These are phyloP conservation scores for Rauvolfia tetraphylla DNA, from an alignment of 257 asterid genomes.

Conservation along the genomic window DNA sequence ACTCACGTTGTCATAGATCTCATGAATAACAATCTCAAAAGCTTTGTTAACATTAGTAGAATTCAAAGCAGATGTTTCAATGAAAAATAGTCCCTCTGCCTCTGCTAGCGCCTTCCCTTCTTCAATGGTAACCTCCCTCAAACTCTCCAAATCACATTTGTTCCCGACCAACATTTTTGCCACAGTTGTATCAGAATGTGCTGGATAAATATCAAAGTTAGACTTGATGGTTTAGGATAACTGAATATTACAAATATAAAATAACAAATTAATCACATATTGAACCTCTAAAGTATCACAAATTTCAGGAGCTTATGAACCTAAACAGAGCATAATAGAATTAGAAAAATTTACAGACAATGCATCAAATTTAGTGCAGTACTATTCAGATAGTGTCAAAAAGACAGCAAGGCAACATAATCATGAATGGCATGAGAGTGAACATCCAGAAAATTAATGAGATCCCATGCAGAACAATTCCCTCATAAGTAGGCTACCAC, in stretches of 20 bases:
- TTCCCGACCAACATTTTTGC: constrained; percentile 31
- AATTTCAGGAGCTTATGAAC: neutral
- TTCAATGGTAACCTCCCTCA: constrained; percentile 24
- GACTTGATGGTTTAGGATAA: neutral
- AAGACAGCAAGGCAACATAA: neutral
- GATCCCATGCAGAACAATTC: neutral
- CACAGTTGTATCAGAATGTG: constrained; percentile 28
- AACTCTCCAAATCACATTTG: constrained; percentile 32
- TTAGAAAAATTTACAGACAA: too few species aligned
- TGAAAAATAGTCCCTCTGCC: constrained; percentile 29
- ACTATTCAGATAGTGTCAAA: neutral
- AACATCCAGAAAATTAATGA: neutral
- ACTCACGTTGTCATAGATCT: constrained; percentile 27
- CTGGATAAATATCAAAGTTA: constrained; percentile 7
- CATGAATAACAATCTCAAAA: constrained; percentile 28
- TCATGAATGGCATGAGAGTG: neutral
- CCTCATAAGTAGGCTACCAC: neutral
- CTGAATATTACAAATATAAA: neutral
- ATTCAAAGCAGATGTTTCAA: constrained; percentile 34
- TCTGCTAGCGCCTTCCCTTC: constrained; percentile 31
- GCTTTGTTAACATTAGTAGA: constrained; percentile 31
- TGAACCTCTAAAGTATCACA: neutral
- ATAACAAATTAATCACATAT: neutral
- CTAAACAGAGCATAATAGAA: neutral
- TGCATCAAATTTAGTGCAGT: neutral